These are phyloP conservation scores for Leishmania lainsoni DNA, from an alignment of 208 protist genomes.

Conservation along the genomic window DNA sequence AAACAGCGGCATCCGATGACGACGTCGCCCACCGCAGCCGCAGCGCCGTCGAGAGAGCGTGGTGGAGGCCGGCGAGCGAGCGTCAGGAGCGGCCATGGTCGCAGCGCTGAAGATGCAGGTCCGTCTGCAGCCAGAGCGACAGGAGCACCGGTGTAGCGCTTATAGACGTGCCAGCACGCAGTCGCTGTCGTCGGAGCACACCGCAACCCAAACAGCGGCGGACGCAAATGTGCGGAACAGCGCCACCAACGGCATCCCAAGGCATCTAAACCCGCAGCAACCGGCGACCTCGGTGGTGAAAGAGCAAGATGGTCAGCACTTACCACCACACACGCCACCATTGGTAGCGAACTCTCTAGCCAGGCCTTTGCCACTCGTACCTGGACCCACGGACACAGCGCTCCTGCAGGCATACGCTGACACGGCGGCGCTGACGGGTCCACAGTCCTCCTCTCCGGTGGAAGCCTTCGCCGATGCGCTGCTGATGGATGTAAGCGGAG, in stretches of 20 bases:
- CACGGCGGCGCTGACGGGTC: background rate
- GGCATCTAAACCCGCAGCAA: background rate
- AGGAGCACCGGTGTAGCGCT: background rate
- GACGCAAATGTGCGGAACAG: background rate
- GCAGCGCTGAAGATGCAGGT: background rate
- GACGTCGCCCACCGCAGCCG: background rate
- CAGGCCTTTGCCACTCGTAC: background rate
- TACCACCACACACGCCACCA: background rate
- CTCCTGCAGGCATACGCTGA: background rate
- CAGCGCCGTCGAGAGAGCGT: background rate
- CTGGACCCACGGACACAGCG: background rate
- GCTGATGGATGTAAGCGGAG: constrained; percentile 24
- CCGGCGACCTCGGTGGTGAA: background rate
- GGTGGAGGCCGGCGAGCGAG: background rate
- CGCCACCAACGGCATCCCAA: background rate
- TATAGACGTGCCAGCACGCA: background rate
- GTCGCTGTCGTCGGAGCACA: background rate
- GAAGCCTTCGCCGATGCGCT: constrained; percentile 57
- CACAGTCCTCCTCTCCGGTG: constrained; percentile 23
- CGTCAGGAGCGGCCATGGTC: background rate
- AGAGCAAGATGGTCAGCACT: background rate
- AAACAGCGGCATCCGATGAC: background rate
- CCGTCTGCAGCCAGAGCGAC: background rate
- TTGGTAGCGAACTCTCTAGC: background rate
- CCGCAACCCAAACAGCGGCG: background rate